phyloP scores from a whole-genome alignment of 495 filamentous ascomycete genomes.

The Lasiosphaeria ovina region DNA sequence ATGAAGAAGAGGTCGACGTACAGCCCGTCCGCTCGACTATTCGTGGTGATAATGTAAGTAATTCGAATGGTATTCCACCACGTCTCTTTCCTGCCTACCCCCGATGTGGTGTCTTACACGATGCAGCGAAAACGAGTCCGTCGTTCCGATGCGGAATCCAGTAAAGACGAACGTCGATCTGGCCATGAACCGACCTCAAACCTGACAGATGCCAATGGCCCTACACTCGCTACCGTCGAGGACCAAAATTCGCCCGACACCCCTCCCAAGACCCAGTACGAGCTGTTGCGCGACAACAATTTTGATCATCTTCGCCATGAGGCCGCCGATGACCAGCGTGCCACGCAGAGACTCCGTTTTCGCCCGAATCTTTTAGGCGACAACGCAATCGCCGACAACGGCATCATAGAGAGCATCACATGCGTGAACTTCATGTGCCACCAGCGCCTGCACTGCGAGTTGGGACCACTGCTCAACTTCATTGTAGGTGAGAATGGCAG shows the following conservation, averaged over 20 bases:
- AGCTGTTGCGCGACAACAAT: slow-evolving; percentile 48
- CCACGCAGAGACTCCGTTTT: slow-evolving; percentile 67
- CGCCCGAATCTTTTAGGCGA: slow-evolving; percentile 54
- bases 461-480: slow-evolving; percentile 95
- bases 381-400: slow-evolving; percentile 77
- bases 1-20: slow-evolving; percentile 50
- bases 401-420: slow-evolving; percentile 76
- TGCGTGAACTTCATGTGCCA: slow-evolving; percentile 98
- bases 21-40: slow-evolving; percentile 46
- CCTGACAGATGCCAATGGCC: slow-evolving; percentile 22
- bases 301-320: slow-evolving; percentile 54
- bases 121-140: slow-evolving; percentile 45
- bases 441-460: slow-evolving; percentile 67
- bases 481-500: slow-evolving; percentile 97
- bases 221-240: neutral
- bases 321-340: slow-evolving; percentile 60
- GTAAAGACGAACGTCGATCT: slow-evolving; percentile 23
- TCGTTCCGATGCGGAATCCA: slow-evolving; percentile 29
- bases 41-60: slow-evolving; percentile 45
- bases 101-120: slow-evolving; percentile 4
- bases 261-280: slow-evolving; percentile 50
- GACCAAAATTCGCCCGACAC: slow-evolving; percentile 17
- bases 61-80: neutral
- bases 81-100: slow-evolving; percentile 7
- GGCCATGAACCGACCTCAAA: slow-evolving; percentile 21